These are phyloP conservation scores for Trametes pubescens DNA, from an alignment of 1,284 basidiomycete genomes.

Conservation along the genomic window DNA sequence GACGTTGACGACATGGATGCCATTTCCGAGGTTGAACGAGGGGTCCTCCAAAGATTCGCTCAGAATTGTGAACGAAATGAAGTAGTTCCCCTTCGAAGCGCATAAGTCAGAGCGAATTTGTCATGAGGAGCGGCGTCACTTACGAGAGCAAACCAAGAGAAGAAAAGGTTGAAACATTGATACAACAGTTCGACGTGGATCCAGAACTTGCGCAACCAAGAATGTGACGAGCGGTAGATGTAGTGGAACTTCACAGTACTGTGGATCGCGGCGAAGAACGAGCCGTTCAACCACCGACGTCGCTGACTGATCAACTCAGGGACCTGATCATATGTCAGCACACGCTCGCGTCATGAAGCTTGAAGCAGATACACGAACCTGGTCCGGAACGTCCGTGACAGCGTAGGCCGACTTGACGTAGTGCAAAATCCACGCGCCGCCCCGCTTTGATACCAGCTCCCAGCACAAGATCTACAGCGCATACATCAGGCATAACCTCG, in stretches of 20 bases:
- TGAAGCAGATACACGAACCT: slow-evolving; percentile 52
- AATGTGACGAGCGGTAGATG: slow-evolving; percentile 90
- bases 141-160: slow-evolving; percentile 91
- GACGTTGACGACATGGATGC: slow-evolving; percentile 78
- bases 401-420: slow-evolving; percentile 95
- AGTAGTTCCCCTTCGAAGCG: slow-evolving; percentile 79
- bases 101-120: background rate
- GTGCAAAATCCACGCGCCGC: slow-evolving; percentile 88
- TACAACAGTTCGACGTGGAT: slow-evolving; percentile 96
- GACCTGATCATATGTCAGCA: slow-evolving; percentile 51
- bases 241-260: slow-evolving; percentile 92
- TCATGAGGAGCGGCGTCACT: slow-evolving; percentile 35
- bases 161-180: slow-evolving; percentile 89
- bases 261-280: slow-evolving; percentile 95
- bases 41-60: slow-evolving; percentile 74
- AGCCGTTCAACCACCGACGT: slow-evolving; percentile 96
- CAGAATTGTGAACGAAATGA: slow-evolving; percentile 87
- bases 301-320: slow-evolving; percentile 94
- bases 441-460: slow-evolving; percentile 92
- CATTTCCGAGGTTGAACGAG: slow-evolving; percentile 59
- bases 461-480: slow-evolving; percentile 82
- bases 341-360: background rate
- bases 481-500: slow-evolving; percentile 16
- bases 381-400: slow-evolving; percentile 91
- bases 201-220: slow-evolving; percentile 88